phyloP scores from a whole-genome alignment of 176 grass and related monocot genomes.

The Aegilops longissima region DNA sequence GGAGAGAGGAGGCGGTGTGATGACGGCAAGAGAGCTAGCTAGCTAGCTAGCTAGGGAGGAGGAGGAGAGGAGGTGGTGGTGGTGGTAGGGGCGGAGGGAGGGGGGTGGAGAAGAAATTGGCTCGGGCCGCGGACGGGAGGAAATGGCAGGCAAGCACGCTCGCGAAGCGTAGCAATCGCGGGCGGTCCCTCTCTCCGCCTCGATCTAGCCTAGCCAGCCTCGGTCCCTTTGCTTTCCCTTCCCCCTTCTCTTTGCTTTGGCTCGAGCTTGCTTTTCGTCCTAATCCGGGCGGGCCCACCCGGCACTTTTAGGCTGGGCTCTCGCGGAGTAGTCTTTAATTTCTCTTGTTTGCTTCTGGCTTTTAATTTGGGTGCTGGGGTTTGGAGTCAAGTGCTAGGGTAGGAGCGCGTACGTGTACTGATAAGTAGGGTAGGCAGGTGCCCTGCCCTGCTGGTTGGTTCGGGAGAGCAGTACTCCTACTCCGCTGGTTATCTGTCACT shows the following conservation, averaged over 20 bases:
- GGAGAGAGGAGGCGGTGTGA: not conserved
- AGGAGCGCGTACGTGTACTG: too few species aligned
- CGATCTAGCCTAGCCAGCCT: constrained; percentile 38
- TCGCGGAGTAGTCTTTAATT: constrained; percentile 17
- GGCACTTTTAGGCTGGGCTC: constrained; percentile 21
- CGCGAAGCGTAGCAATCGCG: constrained; percentile 52
- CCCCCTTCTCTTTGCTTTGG: constrained; percentile 8
- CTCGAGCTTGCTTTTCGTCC: constrained; percentile 45
- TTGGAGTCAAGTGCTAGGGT: too few species aligned
- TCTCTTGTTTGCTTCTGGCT: not conserved
- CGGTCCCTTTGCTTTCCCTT: constrained; percentile 15
- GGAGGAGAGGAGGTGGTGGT: not conserved
- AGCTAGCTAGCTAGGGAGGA: not conserved
- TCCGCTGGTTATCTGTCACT: too few species aligned
- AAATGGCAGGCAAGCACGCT: constrained; percentile 99
- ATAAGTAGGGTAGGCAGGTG: not conserved
- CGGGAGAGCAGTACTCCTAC: too few species aligned
- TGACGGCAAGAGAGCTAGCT: not conserved
- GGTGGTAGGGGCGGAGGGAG: too few species aligned
- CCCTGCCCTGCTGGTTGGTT: not conserved
- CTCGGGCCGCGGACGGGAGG: not conserved
- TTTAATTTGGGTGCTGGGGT: not conserved
- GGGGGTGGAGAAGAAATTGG: not conserved
- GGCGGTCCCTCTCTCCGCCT: constrained; percentile 51
- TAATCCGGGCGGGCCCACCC: constrained; percentile 31